phyloP scores from a whole-genome alignment of 108 stramenopile species.

The Aureococcus anophagefferens region DNA sequence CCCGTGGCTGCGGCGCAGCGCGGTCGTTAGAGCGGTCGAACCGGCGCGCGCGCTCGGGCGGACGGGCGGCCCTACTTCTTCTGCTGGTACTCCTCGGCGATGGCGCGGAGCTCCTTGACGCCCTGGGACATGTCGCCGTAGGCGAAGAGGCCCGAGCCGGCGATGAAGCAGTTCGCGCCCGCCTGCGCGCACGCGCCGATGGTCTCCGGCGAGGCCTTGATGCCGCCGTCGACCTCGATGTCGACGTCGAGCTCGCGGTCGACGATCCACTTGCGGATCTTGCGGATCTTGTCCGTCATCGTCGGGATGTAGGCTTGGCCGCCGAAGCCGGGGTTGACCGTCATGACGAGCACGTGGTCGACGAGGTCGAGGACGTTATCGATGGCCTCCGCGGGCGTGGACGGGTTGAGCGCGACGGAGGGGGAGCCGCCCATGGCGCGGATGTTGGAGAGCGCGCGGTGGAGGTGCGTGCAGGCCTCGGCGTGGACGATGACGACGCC shows the following conservation, averaged over 20 bases:
- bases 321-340: constrained; percentile 58
- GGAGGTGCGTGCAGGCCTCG: constrained; percentile 14
- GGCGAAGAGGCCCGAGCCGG: constrained; percentile 36
- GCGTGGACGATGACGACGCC: constrained; percentile 13
- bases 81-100: constrained; percentile 2
- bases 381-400: constrained; percentile 24
- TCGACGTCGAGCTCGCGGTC: constrained; percentile 18
- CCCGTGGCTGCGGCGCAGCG: too few species aligned
- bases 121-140: constrained; percentile 16
- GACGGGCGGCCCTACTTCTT: too few species aligned
- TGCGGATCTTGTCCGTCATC: constrained; percentile 38
- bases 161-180: constrained; percentile 45
- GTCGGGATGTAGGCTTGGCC: constrained; percentile 47
- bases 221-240: constrained; percentile 47
- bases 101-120: constrained; percentile 5
- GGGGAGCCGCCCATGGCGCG: not conserved
- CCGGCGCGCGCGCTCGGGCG: too few species aligned
- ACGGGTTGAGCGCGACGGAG: constrained; percentile 33
- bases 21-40: too few species aligned
- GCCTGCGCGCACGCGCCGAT: constrained; percentile 37
- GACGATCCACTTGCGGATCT: constrained; percentile 30
- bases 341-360: constrained; percentile 52
- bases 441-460: constrained; percentile 7
- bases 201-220: constrained; percentile 26
- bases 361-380: constrained; percentile 34